A percentile compares a stretch with the other conserved stretches of the same genome.
Evolutionary conservation across 352 stramenopile species (phyloP).

Genomic region (Pythium aquatile): DNA sequence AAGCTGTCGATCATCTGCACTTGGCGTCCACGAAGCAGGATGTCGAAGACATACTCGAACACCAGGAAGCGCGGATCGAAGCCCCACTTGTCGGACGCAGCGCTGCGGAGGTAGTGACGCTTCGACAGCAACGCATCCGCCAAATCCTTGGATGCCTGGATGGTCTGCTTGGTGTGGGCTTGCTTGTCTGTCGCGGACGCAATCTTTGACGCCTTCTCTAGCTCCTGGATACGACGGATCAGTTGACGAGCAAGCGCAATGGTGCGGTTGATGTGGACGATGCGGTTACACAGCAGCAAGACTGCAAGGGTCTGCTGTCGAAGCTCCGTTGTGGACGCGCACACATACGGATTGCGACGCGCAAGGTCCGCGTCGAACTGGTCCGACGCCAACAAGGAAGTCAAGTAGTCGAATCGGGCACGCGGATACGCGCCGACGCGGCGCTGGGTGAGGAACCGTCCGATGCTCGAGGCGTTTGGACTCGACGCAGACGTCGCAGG

Average conservation of each 20-base stretch:
- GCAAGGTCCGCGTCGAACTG: slow-evolving; percentile 60
- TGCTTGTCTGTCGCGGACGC: slow-evolving; percentile 11
- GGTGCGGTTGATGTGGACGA: slow-evolving; percentile 82
- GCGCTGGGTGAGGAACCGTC: slow-evolving; percentile 62
- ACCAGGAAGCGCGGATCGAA: slow-evolving; percentile 98
- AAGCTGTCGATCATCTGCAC: slow-evolving; percentile 99
- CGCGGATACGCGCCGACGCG: slow-evolving; percentile 56
- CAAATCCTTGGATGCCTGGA: slow-evolving; percentile 81
- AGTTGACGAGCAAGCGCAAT: slow-evolving; percentile 49
- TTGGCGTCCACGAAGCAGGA: slow-evolving; percentile 97
- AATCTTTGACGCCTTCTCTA: slow-evolving; percentile 1
- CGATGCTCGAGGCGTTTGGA: slow-evolving; percentile 25
- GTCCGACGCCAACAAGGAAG: slow-evolving; percentile 62
- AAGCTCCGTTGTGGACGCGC: slow-evolving; percentile 20
- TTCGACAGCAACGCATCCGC: slow-evolving; percentile 73
- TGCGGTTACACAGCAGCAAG: slow-evolving; percentile 76
- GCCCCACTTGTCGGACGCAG: slow-evolving; percentile 42
- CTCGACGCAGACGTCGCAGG: slow-evolving; percentile 9
- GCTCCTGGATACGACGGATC: slow-evolving; percentile 26
- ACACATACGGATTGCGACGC: slow-evolving; percentile 61
- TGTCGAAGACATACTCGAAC: slow-evolving; percentile 99
- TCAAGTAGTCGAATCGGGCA: slow-evolving; percentile 79
- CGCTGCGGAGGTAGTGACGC: slow-evolving; percentile 57
- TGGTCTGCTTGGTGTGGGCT: slow-evolving; percentile 53
- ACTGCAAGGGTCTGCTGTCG: slow-evolving; percentile 55